Evolutionary conservation across 2,329 filamentous ascomycete species (phyloP).

Genomic region (Diaporthe sp.): DNA sequence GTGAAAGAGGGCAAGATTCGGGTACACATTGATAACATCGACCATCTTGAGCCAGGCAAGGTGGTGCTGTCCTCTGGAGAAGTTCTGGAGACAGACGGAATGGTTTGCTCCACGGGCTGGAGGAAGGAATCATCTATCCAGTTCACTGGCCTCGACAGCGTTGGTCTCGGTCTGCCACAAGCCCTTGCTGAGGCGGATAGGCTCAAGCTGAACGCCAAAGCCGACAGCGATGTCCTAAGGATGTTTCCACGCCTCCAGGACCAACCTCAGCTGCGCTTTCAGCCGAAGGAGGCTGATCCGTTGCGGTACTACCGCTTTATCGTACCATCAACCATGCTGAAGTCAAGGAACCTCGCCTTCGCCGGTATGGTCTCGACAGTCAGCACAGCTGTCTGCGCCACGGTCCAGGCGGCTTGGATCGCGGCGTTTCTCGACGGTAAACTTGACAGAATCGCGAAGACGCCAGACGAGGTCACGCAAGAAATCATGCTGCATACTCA

Average conservation of each 20-base stretch:
- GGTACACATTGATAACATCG: conserved; percentile 63
- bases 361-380: conserved; percentile 44
- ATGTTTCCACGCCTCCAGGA: conserved; percentile 32
- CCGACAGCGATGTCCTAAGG: conserved; percentile 27
- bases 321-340: conserved; percentile 34
- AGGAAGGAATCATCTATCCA: conserved; percentile 58
- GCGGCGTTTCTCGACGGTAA: conserved; percentile 68
- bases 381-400: conserved; percentile 52
- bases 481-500: conserved; percentile 65
- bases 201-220: conserved; percentile 26
- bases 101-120: conserved; percentile 69
- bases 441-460: conserved; percentile 52
- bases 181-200: conserved; percentile 20
- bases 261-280: conserved; percentile 32
- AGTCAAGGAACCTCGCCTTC: conserved; percentile 30
- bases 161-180: conserved; percentile 27
- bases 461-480: conserved; percentile 51
- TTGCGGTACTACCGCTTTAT: conserved; percentile 38
- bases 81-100: conserved; percentile 56
- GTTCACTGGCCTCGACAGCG: conserved; percentile 49
- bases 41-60: conserved; percentile 52
- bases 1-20: conserved; percentile 62
- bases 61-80: conserved; percentile 59
- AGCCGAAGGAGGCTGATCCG: conserved; percentile 26
- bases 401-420: conserved; percentile 65